A percentile compares a stretch with the other conserved stretches of the same genome.
Evolutionary conservation across 371 early-diverging fungal species (phyloP).

Genomic region (Mitosporidium daphniae): DNA sequence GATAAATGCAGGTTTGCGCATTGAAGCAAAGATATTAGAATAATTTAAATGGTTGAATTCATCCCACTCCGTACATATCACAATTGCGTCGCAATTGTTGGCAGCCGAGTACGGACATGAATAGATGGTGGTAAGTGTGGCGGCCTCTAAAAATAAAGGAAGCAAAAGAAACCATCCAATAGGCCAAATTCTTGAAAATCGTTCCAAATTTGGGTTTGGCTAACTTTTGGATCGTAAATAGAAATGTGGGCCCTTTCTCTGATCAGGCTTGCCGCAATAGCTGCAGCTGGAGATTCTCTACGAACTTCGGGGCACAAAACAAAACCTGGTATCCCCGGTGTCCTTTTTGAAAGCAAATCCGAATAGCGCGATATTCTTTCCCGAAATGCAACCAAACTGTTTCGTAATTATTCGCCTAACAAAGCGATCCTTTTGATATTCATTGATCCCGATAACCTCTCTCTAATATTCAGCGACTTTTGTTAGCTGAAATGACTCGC

Average conservation of each 20-base stretch:
- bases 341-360: slow-evolving; percentile 85
- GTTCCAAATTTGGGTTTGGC: slow-evolving; percentile 30
- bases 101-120: slow-evolving; percentile 21
- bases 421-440: slow-evolving; percentile 58
- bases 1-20: slow-evolving; percentile 55
- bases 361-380: slow-evolving; percentile 8
- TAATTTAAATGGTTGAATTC: slow-evolving; percentile 24
- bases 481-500: slow-evolving; percentile 32
- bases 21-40: slow-evolving; percentile 17
- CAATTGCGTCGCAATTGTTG: slow-evolving; percentile 32
- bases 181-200: no score
- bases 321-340: slow-evolving; percentile 50
- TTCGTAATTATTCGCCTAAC: slow-evolving; percentile 11
- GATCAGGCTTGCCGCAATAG: slow-evolving; percentile 31
- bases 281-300: slow-evolving; percentile 54
- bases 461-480: slow-evolving; percentile 75
- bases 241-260: slow-evolving; percentile 31
- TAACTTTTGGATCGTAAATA: slow-evolving; percentile 67
- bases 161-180: no score
- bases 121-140: no score
- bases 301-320: no score
- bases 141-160: no score
- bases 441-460: slow-evolving; percentile 44
- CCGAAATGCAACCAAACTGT: slow-evolving; percentile 8
- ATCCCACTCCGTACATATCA: slow-evolving; percentile 60